Base-by-base conservation (phyloP, 768 basidiomycete species). In the Psilocybe cyanescens region DNA sequence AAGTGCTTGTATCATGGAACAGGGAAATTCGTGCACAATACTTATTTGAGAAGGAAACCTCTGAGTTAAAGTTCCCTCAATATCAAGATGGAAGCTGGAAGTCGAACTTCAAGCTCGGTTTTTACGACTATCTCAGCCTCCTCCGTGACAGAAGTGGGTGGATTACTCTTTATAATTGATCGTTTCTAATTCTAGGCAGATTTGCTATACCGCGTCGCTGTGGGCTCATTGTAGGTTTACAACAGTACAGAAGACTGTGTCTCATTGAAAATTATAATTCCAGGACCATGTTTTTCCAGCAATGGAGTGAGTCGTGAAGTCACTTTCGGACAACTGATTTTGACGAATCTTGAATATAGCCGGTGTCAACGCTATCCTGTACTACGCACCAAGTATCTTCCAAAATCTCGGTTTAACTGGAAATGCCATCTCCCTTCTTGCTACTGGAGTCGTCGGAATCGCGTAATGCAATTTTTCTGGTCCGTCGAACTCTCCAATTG, bases 201-300 rank as follows among this genome's bases (percentile, higher is more conserved):
- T 50, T 74, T 92, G 29, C 72, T 91, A 49, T 84, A 82, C 68
- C 83, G 91, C 35, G 82, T 90, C 7, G 81, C 81, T 29, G 80
- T 90, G 49, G 88, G 86, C 28, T 82, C 86, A 49, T 69, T 87
- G 80, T 82, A 59, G 67, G 80, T 71, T 12, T 52, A 41, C 46
- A 49, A n/a, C 30, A 5, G 28, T 29, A 14, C 19, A 19, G 31
- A n/a, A n/a, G 16, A 30, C 49, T 24, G 24, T 2, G 24, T 24
- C 24, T 24, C 24, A 24, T 16, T 57, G 37, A 33, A 46, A 14
- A 24, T 24, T 24, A 24, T 12, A 16, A 48, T 24, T 50, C 4
- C 55, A 84, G 84, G 62, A 86, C 78, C 45, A 94, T 88, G 90
- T 89, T 87, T 77, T 92, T 90, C 79, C 91, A 92, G 70, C 90